Conservation (phyloP, 257 asterid genomes). For the Osmanthus fragrans region DNA sequence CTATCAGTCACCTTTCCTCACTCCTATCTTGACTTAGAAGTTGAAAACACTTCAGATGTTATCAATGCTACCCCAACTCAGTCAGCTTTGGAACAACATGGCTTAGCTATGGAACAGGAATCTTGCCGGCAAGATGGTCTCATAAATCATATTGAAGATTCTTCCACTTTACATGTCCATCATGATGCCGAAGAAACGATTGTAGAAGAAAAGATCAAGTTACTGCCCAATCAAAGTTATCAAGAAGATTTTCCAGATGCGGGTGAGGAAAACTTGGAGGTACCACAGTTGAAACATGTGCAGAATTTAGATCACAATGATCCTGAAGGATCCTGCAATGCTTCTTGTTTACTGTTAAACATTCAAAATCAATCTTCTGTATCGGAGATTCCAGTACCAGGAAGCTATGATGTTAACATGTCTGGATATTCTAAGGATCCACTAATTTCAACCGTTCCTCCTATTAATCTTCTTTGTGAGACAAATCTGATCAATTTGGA, state of each 20-base stretch:
- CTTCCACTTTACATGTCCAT: slow-evolving; percentile 23
- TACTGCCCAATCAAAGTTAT: slow-evolving; percentile 26
- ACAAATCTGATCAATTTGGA: slow-evolving; percentile 40
- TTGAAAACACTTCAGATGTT: slow-evolving; percentile 27
- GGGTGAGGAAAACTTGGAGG: slow-evolving; percentile 28
- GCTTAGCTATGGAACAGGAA: slow-evolving; percentile 36
- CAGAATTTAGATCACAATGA: slow-evolving; percentile 30
- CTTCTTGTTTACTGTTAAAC: slow-evolving; percentile 27
- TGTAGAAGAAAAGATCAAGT: slow-evolving; percentile 28
- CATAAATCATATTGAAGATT: slow-evolving; percentile 21
- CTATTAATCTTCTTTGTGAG: slow-evolving; percentile 31
- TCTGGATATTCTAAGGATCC: slow-evolving; percentile 33
- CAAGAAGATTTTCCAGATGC: slow-evolving; percentile 32
- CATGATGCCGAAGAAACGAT: slow-evolving; percentile 30
- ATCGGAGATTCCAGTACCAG: slow-evolving; percentile 33
- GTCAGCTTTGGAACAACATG: slow-evolving; percentile 32
- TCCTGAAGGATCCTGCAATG: slow-evolving; percentile 24
- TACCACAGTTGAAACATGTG: slow-evolving; percentile 29
- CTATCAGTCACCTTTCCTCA: slow-evolving; percentile 22
- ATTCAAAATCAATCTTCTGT: slow-evolving; percentile 32
- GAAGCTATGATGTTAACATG: slow-evolving; percentile 28
- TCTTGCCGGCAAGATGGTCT: slow-evolving; percentile 27
- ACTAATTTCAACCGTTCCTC: slow-evolving; percentile 34
- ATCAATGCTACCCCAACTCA: slow-evolving; percentile 28
- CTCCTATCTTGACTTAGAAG: slow-evolving; percentile 29